Percentiles rank a stretch among this genome's conserved stretches.
Evolutionary conservation across 2,329 filamentous ascomycete genomes (phyloP).

Genomic region (Pestalotiopsis sp.): DNA sequence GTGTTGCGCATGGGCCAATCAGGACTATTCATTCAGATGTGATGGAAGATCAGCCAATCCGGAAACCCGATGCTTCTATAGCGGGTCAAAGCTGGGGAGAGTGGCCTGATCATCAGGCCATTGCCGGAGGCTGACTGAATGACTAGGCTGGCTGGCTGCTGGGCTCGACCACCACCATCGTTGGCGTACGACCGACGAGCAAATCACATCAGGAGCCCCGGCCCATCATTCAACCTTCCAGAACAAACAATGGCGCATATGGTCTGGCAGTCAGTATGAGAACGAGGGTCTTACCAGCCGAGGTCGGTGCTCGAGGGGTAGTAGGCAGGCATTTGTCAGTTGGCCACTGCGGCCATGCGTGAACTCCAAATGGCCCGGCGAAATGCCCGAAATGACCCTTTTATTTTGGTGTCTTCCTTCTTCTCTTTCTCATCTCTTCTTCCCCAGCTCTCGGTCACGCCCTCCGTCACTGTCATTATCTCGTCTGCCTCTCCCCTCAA

Average conservation of each 20-base stretch:
- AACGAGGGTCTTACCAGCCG: neutral
- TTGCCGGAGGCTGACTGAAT: neutral
- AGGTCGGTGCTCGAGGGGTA: neutral
- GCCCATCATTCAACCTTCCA: neutral
- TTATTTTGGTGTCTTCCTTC: neutral
- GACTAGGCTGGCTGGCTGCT: neutral
- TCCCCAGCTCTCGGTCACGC: neutral
- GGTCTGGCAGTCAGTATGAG: neutral
- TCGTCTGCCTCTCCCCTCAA: neutral
- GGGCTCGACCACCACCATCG: neutral
- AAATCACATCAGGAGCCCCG: neutral
- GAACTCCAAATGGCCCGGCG: neutral
- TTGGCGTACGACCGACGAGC: neutral
- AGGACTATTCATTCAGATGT: neutral
- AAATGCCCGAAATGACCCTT: neutral
- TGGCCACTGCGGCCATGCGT: neutral
- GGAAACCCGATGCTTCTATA: neutral
- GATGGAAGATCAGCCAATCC: neutral
- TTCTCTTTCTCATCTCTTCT: neutral
- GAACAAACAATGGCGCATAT: too few relatives aligned
- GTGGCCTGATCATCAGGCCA: constrained; percentile 6
- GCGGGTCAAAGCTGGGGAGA: neutral
- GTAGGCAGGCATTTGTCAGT: neutral
- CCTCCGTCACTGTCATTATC: neutral
- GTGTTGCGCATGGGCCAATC: neutral